Base-by-base conservation (phyloP, 805 yeast species). In the Millerozyma acaciae region DNA sequence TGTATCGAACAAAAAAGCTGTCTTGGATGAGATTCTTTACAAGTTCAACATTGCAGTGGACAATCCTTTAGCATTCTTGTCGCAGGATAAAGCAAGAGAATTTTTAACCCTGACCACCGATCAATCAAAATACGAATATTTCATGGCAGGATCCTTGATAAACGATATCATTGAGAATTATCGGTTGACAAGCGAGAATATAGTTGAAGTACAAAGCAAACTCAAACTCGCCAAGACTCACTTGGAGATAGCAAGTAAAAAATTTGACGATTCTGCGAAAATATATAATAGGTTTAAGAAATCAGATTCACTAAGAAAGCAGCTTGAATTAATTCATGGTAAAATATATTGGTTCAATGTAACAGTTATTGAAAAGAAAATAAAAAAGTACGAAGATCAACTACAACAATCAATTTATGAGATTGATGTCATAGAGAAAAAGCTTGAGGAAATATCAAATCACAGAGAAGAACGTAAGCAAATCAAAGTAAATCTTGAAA, bases 41-140 rank as follows among this genome's bases (percentile, higher is more conserved):
- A 74, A 71, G 42, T 87, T 81, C 51, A 78, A 82, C 28, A 80
- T 90, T 26, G 80, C 85, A 5, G 81, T 93, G 16, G 89, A 80
- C 47, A 93, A 93, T 47, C 96, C 97, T 5, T 76, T 93, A 75
- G 84, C 95, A 2, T 84, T 93, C 49, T 66, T 93, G 31, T 86
- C 95, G 1, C 99, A 93, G 55, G 97, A 93, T 46, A 84, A 81
- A 39, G 97, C 99, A 2, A 76, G 95, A 44, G 83, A 89, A 10
- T 93, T 93, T 51, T 62, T 93, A 41, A 83, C 95, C 1, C 76
- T 80, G 20, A 77, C 93, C 4, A 71, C 85, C 4, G 83, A 85
- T 38, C 68, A 68, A 21, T 80, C 75, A 30, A 85, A 88, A 56
- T 93, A 79, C 55, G 68, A 70, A 10, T 80, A 76, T 51, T 86